Evolutionary conservation across 2,329 filamentous ascomycete genomes (phyloP), one percentile per base, ranked within the genome.

Genomic region (Colletotrichum sp.): DNA sequence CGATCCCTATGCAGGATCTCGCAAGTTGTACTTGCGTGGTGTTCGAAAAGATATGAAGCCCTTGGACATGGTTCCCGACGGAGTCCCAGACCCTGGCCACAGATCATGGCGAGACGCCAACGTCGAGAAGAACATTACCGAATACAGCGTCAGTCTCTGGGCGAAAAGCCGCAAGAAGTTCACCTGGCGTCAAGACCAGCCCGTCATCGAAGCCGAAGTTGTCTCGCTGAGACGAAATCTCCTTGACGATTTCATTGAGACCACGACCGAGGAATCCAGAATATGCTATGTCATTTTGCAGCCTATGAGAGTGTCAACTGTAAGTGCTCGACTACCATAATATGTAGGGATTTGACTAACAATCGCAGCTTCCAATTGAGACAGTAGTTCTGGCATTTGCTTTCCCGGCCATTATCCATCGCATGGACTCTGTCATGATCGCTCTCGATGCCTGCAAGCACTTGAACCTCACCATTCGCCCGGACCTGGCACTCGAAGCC

Each of bases 331-430:
- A 5, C 8, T 16, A 60, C 0, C 28, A 18, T 2, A 21, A 30
- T 7, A 6, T 32, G 5, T 10, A 0, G 21, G 10, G 71, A 9
- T 15, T 80, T 84, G 72, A 84, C 67, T 77, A 16, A 61, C 15
- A 10, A 0, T 7, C 7, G 0, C 64, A 96, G 92, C 87, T 99
- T 6, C 91, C 95, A 0, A 86, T 92, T 1, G 87, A 91, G 2
- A 85, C 94, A n/a, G 95, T 95, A 1, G 88, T 91, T 6, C 95
- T 95, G 86, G 92, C 91, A 21, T 92, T 96, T 80, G 88, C 92
- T 1, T 93, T 98, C 74, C 96, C 97, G 0, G 94, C 95, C 1
- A 94, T 98, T 52, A 94, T 98, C 48, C 93, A 95, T 81, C 92
- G 95, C 12, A 85, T 98, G 8, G 96, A 99, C 78, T 93, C 94